A percentile compares a stretch with the other conserved stretches of the same genome.
These are phyloP conservation scores for Triticum monococcum DNA, from an alignment of 176 grass and related monocot species.

Conservation along the genomic window DNA sequence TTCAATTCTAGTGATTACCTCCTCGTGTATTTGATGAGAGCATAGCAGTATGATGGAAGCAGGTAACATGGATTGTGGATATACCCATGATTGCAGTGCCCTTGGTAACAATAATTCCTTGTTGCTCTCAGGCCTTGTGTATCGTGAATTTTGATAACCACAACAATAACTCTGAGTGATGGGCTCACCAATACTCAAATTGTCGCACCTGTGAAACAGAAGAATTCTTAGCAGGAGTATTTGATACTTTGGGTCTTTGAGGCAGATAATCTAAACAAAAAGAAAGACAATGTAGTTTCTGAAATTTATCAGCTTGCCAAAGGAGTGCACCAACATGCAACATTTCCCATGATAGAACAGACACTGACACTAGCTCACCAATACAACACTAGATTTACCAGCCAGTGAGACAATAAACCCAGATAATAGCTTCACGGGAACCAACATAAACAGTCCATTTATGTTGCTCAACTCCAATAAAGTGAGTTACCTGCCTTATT, in stretches of 20 bases:
- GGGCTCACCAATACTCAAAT: background rate
- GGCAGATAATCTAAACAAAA: background rate
- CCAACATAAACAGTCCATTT: too few relatives aligned
- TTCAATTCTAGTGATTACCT: constrained; percentile 53
- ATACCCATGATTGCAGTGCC: constrained; percentile 86
- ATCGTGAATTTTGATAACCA: constrained; percentile 35
- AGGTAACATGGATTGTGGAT: constrained; percentile 71
- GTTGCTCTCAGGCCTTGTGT: constrained; percentile 9
- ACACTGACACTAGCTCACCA: background rate
- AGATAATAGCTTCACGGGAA: too few relatives aligned
- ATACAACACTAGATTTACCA: too few relatives aligned
- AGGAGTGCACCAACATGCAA: background rate
- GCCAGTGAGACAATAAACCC: too few relatives aligned
- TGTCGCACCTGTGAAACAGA: too few relatives aligned
- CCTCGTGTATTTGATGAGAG: constrained; percentile 55
- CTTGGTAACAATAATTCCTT: constrained; percentile 53
- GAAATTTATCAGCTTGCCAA: background rate
- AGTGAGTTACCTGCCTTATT: constrained; percentile 73
- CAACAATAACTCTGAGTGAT: constrained; percentile 31
- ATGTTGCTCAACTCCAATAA: background rate
- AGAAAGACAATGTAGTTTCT: background rate
- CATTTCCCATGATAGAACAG: background rate
- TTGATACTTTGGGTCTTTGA: background rate
- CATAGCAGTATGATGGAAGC: constrained; percentile 61
- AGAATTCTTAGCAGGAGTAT: background rate